A percentile compares a stretch with the other conserved stretches of the same genome.
Conservation (phyloP, 2,329 filamentous ascomycete genomes). For the Penicillium sp. region DNA sequence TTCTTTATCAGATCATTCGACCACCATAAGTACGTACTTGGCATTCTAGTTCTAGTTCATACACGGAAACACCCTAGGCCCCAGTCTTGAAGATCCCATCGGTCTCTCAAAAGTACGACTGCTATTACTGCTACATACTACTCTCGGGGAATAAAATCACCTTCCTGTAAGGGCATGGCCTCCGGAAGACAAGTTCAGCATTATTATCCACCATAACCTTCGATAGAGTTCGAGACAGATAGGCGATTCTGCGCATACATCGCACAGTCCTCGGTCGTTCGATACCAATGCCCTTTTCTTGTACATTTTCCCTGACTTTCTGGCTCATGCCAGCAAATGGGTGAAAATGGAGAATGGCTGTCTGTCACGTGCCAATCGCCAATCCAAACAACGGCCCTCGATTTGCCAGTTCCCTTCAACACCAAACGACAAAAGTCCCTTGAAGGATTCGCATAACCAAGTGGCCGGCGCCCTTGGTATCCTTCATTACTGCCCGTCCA, state of each 20-base stretch:
- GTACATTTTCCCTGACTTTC: too few relatives aligned
- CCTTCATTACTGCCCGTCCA: not conserved
- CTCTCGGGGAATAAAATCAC: not conserved
- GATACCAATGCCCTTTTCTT: not conserved
- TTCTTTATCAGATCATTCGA: not conserved
- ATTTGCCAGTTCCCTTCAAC: not conserved
- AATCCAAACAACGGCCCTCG: not conserved
- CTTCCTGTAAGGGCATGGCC: constrained; percentile 8
- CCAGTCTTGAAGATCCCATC: not conserved
- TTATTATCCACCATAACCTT: not conserved
- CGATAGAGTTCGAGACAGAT: not conserved
- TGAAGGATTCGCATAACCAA: constrained; percentile 3
- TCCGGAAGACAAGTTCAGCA: not conserved
- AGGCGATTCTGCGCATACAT: not conserved
- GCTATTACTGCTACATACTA: not conserved
- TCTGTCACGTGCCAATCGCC: not conserved
- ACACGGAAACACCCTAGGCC: not conserved
- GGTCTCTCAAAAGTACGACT: not conserved
- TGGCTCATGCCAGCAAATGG: not conserved
- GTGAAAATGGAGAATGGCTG: not conserved
- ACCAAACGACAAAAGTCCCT: not conserved
- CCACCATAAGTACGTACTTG: not conserved
- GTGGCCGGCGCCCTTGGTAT: not conserved
- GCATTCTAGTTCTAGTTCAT: not conserved
- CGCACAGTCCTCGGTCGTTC: not conserved